A percentile compares a stretch with the other conserved stretches of the same genome.
These are phyloP conservation scores for Gyrodon lividus DNA, from an alignment of 768 basidiomycete species.

Conservation along the genomic window DNA sequence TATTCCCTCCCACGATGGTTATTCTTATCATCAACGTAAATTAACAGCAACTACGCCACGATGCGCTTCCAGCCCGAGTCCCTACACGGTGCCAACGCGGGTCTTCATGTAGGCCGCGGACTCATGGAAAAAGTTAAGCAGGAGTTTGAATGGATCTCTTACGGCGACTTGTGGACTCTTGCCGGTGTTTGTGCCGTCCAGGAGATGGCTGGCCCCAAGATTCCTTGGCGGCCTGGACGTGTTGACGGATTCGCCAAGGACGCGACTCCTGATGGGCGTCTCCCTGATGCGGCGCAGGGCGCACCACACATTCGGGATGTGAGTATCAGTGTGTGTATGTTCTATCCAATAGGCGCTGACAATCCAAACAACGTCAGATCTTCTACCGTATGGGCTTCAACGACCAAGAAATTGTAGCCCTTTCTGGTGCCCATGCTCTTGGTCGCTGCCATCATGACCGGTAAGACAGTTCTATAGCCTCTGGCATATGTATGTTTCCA, in stretches of 20 bases:
- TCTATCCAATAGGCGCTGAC: not conserved
- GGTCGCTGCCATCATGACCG: slow-evolving; percentile 91
- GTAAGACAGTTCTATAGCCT: slow-evolving; percentile 31
- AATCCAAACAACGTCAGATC: slow-evolving; percentile 36
- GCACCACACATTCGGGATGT: slow-evolving; percentile 81
- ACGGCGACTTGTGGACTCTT: slow-evolving; percentile 97
- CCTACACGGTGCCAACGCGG: slow-evolving; percentile 79
- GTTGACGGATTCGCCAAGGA: slow-evolving; percentile 79
- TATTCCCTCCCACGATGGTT: not conserved
- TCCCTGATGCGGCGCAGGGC: slow-evolving; percentile 85
- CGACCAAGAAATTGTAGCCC: slow-evolving; percentile 96
- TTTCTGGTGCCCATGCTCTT: slow-evolving; percentile 91
- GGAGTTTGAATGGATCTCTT: slow-evolving; percentile 91
- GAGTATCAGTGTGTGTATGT: slow-evolving; percentile 20
- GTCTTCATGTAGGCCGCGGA: slow-evolving; percentile 75
- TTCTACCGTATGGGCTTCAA: slow-evolving; percentile 88
- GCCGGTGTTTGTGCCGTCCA: slow-evolving; percentile 89
- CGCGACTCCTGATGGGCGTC: slow-evolving; percentile 83
- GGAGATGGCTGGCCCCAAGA: slow-evolving; percentile 90
- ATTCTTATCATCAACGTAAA: slow-evolving; percentile 9
- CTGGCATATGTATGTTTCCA: not conserved
- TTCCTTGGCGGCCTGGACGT: slow-evolving; percentile 93
- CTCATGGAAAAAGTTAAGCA: slow-evolving; percentile 86
- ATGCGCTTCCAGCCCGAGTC: slow-evolving; percentile 97
- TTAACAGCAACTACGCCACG: slow-evolving; percentile 88